Evolutionary conservation across 2,329 filamentous ascomycete genomes (phyloP).

Genomic region (Sporothrix globosa): DNA sequence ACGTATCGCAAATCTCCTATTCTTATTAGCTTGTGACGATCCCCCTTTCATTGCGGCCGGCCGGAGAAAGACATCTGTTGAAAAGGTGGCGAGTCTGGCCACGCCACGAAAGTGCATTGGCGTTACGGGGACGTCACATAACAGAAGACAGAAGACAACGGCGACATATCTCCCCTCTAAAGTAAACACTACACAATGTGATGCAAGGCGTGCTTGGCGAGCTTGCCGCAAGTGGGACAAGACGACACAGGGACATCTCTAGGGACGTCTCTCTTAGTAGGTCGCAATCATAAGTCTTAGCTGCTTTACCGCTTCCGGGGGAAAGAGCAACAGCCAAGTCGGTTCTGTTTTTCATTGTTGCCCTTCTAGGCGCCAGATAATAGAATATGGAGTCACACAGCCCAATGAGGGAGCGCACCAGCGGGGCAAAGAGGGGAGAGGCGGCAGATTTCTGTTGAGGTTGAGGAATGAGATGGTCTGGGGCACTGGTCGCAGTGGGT

Average conservation of each 20-base stretch:
- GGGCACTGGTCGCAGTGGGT: background rate
- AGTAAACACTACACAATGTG: conserved; percentile 10
- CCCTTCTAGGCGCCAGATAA: conserved; percentile 15
- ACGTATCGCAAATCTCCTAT: background rate
- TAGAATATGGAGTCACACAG: conserved; percentile 5
- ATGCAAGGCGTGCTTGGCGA: background rate
- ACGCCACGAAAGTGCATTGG: background rate
- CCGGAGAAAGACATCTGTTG: background rate
- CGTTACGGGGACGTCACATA: conserved; percentile 6
- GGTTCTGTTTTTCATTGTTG: conserved; percentile 8
- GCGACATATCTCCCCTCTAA: conserved; percentile 4
- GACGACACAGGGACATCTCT: background rate
- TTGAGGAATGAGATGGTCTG: conserved; percentile 11
- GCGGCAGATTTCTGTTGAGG: conserved; percentile 12
- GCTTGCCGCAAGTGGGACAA: background rate
- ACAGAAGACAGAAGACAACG: background rate
- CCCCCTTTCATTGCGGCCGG: conserved; percentile 13
- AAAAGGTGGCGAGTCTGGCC: conserved; percentile 15
- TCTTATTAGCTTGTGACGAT: conserved; percentile 2
- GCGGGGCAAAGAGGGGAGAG: conserved; percentile 19
- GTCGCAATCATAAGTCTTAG: conserved; percentile 11
- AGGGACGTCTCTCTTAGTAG: conserved; percentile 6
- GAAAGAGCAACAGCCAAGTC: background rate
- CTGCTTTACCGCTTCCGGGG: conserved; percentile 5
- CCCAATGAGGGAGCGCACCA: conserved; percentile 1